A percentile compares a stretch with the other conserved stretches of the same genome.
Evolutionary conservation across 257 asterid genomes (phyloP).

Genomic region (Nicotiana paniculata): DNA sequence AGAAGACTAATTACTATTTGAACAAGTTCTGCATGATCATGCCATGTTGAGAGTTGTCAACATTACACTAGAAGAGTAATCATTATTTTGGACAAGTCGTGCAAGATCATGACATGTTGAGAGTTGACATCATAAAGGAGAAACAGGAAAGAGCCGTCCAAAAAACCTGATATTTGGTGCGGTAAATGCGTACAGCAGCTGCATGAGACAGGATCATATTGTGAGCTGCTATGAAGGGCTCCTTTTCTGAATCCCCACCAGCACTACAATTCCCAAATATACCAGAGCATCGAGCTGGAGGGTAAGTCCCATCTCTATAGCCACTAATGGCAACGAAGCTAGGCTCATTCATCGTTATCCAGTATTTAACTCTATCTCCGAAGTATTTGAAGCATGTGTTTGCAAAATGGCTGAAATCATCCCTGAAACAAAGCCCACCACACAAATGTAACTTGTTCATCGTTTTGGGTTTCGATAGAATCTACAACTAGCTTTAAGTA

Average conservation of each 20-base stretch:
- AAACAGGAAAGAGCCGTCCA: background rate
- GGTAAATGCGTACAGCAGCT: slow-evolving; percentile 35
- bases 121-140: background rate
- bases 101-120: background rate
- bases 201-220: slow-evolving; percentile 56
- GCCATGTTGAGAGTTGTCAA: background rate
- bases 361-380: slow-evolving; percentile 55
- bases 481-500: background rate
- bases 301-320: slow-evolving; percentile 39
- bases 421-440: slow-evolving; percentile 29
- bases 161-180: slow-evolving; percentile 45
- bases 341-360: slow-evolving; percentile 72
- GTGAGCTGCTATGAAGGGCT: slow-evolving; percentile 62
- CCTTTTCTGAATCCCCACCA: slow-evolving; percentile 46
- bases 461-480: background rate
- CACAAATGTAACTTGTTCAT: background rate
- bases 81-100: no score
- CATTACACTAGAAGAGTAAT: no score
- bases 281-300: slow-evolving; percentile 49
- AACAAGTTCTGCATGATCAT: background rate
- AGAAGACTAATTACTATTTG: background rate
- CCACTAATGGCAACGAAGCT: slow-evolving; percentile 40
- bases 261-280: slow-evolving; percentile 40
- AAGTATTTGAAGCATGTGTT: slow-evolving; percentile 48
- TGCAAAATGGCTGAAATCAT: slow-evolving; percentile 50